Base-by-base conservation (phyloP, 2,329 filamentous ascomycete species). In the Phialophora expanda region DNA sequence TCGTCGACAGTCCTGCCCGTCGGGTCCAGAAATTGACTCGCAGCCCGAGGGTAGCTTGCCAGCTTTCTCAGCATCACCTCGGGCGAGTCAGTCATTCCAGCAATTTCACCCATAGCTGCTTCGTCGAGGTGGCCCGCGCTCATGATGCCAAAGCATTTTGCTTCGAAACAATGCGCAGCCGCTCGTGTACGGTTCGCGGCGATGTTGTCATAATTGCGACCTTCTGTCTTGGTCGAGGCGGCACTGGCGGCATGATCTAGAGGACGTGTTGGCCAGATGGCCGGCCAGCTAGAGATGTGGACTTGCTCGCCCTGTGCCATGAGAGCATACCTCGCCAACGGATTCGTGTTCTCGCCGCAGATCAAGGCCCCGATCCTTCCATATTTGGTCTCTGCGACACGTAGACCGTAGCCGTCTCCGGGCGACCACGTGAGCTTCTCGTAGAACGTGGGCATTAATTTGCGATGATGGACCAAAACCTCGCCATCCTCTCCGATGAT, bases 271-370 rank as follows among this genome's bases (percentile, higher is more conserved):
- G 84, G 84, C 84, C 84, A 86, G 1, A 84, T 77, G 0, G 83
- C 78, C 2, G 85, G 85, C 84, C 84, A 86, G 0, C 80, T 82
- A 0, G 81, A 83, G 22, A 86, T 81, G 71, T 87, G 84, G 12
- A 87, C 72, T 65, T 86, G 81, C 69, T 87, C 83, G 1, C 81
- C 82, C 66, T 86, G 83, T 0, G 83, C 81, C 76, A 86, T 85
- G 1, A 86, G 71, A 0, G 78, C 69, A 68, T 83, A 86, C 14
- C 83, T 73, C 0, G 84, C 84, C 0, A 87, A 72, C 0, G 84
- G 84, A 66, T 87, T 87, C 0, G 83, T 86, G 56, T 87, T 86
- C 73, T 87, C 85, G 1, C 84, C 84, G 67, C 84, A 86, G 17
- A 87, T 85, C 61, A 86, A 71, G 3, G 74, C 76, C 0, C 83